Evolutionary conservation across 2,329 filamentous ascomycete genomes (phyloP), one percentile per base, ranked within the genome.

Genomic region (Penicillium nordicum): DNA sequence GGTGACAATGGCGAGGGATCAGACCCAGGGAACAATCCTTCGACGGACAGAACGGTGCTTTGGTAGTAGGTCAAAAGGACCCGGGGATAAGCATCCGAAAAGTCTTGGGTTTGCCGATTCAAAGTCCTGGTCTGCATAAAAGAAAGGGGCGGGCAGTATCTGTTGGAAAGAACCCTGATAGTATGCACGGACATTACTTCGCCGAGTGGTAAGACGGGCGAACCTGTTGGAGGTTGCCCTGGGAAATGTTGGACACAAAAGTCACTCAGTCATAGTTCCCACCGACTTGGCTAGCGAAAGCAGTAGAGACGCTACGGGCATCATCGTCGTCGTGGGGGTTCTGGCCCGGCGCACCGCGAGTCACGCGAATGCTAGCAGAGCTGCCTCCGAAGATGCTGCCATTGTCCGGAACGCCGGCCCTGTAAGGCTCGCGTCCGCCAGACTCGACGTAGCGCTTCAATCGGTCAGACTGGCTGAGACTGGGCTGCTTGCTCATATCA

Each of bases 381-480:
- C 87, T 88, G 57, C 77, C 80, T 51, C 84, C 87, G 69, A 84
- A 90, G 50, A 87, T 85, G 71, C 87, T 90, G 61, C 83, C 80
- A 29, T 80, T 81, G 43, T 85, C 85, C 49, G 74, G 67, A 60
- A 79, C 79, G 8, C 75, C 74, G 44, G 74, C 69, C 59, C 79
- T 80, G 66, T 81, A 82, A 50, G 79, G 76, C 46, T 82, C 79
- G 48, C 89, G 88, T 10, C 88, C 87, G 58, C 88, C 88, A 65
- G 87, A 91, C 74, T 97, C 94, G 29, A 97, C 90, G 68, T 96
- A 97, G 65, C 94, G 89, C 78, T 94, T 95, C 59, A 99, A 82
- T 46, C 94, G 90, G 71, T 99, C 94, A 50, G 88, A 92, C 69
- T 95, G 91, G 64, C 84, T 94, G 48, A 89, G 77, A 60, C 85